phyloP scores from a whole-genome alignment of 805 yeast species.

The Nematodospora valgi region DNA sequence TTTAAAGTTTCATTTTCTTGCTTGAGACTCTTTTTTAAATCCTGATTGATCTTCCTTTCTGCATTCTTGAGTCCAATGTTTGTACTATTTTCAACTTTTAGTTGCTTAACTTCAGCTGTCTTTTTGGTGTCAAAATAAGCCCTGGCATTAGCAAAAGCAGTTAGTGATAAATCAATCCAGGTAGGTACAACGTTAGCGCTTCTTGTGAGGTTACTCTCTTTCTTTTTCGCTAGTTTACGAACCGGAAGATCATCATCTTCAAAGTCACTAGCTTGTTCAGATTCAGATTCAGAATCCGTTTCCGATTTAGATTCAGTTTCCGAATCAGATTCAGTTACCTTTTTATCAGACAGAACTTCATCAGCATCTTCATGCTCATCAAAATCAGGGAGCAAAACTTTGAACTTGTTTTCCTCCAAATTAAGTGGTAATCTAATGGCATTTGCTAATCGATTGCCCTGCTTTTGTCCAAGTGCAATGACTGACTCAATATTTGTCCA shows the following conservation, averaged over 20 bases:
- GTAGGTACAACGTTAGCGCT: constrained; percentile 33
- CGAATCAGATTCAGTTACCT: constrained; percentile 29
- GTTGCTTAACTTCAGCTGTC: constrained; percentile 71
- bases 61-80: constrained; percentile 78
- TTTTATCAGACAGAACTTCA: too few relatives aligned
- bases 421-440: constrained; percentile 66
- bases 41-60: constrained; percentile 70
- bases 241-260: constrained; percentile 12
- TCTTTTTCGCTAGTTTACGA: constrained; percentile 9
- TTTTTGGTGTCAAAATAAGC: constrained; percentile 76
- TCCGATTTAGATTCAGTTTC: constrained; percentile 36
- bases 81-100: constrained; percentile 75
- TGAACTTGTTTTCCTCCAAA: constrained; percentile 63
- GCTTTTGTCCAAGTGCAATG: constrained; percentile 63
- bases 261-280: constrained; percentile 18
- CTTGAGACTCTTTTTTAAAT: constrained; percentile 58
- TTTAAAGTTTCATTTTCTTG: constrained; percentile 51
- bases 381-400: constrained; percentile 48
- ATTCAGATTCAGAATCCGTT: constrained; percentile 25
- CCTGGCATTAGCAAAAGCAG: constrained; percentile 89
- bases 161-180: constrained; percentile 61
- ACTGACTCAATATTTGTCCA: constrained; percentile 86
- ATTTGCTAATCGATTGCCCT: constrained; percentile 55
- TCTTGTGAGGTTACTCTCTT: constrained; percentile 4
- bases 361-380: constrained; percentile 11